These are phyloP conservation scores for Podaxis pistillaris DNA, from an alignment of 768 basidiomycete genomes.

Conservation along the genomic window DNA sequence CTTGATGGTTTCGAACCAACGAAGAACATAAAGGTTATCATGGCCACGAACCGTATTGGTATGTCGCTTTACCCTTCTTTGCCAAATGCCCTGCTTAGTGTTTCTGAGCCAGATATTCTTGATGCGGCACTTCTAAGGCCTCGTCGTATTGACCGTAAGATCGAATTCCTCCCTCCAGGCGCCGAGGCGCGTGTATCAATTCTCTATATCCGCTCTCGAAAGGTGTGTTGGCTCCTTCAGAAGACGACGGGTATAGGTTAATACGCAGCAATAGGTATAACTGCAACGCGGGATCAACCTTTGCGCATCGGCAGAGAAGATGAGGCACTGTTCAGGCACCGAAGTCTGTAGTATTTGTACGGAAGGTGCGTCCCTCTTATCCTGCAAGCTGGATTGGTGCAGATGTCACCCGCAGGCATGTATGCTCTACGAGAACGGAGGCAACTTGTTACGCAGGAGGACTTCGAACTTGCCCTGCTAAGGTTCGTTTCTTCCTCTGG, in stretches of 20 bases:
- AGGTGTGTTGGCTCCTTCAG: conserved; percentile 56
- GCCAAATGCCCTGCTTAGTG: not conserved
- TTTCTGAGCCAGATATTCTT: conserved; percentile 67
- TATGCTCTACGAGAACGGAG: conserved; percentile 93
- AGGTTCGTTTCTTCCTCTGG: conserved; percentile 80
- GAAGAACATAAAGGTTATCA: conserved; percentile 94
- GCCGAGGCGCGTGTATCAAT: conserved; percentile 48
- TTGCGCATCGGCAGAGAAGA: conserved; percentile 95
- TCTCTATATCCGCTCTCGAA: conserved; percentile 92
- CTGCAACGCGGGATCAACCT: conserved; percentile 95
- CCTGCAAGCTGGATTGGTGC: too few species aligned
- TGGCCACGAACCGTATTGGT: conserved; percentile 98
- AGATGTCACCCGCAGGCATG: conserved; percentile 55
- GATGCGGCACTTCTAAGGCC: conserved; percentile 94
- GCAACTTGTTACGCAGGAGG: conserved; percentile 71
- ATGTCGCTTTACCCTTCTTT: conserved; percentile 15
- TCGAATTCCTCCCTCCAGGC: conserved; percentile 95
- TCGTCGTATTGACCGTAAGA: conserved; percentile 93
- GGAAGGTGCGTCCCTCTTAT: conserved; percentile 49
- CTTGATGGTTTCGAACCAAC: conserved; percentile 93
- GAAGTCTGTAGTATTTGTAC: conserved; percentile 98
- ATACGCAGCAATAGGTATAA: conserved; percentile 34
- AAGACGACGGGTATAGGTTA: too few species aligned
- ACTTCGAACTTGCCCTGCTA: conserved; percentile 57
- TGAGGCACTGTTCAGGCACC: conserved; percentile 98